phyloP scores from a whole-genome alignment of 176 grass and related monocot species.

The Stipa capillata region DNA sequence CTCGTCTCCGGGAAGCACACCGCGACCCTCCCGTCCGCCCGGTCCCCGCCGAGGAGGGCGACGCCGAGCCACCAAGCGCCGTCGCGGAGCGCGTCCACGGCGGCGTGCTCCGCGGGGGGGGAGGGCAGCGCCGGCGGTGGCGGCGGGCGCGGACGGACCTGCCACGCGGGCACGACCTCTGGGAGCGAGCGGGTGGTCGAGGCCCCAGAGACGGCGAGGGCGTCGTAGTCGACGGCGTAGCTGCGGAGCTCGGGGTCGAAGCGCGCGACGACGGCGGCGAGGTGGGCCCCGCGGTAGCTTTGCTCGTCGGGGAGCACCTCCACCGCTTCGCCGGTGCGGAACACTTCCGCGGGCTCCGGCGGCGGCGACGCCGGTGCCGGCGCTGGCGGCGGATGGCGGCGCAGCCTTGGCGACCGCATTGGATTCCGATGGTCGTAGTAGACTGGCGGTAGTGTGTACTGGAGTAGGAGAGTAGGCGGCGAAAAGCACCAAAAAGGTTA shows the following conservation, averaged over 20 bases:
- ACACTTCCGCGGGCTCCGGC: neutral
- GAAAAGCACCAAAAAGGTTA: too few species aligned
- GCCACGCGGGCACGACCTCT: constrained; percentile 28
- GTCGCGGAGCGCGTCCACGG: constrained; percentile 47
- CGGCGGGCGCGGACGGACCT: constrained; percentile 56
- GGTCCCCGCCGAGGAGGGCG: neutral
- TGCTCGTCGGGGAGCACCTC: constrained; percentile 46
- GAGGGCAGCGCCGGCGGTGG: neutral
- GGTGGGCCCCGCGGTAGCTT: constrained; percentile 34
- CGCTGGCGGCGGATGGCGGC: neutral
- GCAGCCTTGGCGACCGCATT: constrained; percentile 29
- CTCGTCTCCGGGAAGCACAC: constrained; percentile 50
- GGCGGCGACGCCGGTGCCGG: neutral
- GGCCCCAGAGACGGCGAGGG: constrained; percentile 1
- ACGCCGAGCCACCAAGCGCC: constrained; percentile 64
- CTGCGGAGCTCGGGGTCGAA: constrained; percentile 16
- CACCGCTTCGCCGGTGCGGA: constrained; percentile 22
- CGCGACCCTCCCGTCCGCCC: neutral
- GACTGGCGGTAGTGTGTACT: neutral
- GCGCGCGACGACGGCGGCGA: constrained; percentile 32
- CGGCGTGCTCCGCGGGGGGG: constrained; percentile 21
- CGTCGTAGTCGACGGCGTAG: constrained; percentile 55
- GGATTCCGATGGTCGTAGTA: neutral
- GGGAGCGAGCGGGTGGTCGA: constrained; percentile 14
- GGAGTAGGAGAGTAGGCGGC: neutral